Evolutionary conservation across 768 basidiomycete species (phyloP).

Genomic region (Termitomyces sp.): DNA sequence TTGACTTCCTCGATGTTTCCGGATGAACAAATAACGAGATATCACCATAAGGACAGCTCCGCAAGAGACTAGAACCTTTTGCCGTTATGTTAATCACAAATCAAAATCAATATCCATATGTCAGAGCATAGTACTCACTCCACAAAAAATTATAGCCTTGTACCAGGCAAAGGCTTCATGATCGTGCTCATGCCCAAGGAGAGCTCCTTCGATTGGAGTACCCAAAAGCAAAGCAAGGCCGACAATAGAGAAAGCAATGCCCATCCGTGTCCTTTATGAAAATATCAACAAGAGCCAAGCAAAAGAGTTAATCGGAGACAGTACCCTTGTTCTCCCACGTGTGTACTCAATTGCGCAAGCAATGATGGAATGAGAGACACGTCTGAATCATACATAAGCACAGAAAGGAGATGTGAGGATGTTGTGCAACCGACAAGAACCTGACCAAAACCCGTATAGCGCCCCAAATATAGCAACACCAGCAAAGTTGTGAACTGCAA

Average conservation of each 20-base stretch:
- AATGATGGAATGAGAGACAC: slow-evolving; percentile 34
- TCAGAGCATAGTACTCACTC: slow-evolving; percentile 20
- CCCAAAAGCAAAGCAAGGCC: slow-evolving; percentile 40
- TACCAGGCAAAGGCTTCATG: slow-evolving; percentile 26
- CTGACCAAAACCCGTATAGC: slow-evolving; percentile 51
- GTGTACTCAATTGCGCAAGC: slow-evolving; percentile 28
- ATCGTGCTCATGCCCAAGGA: slow-evolving; percentile 27
- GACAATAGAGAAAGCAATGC: slow-evolving; percentile 40
- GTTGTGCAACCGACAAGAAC: slow-evolving; percentile 35
- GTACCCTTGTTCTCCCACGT: slow-evolving; percentile 32
- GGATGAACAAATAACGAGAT: slow-evolving; percentile 15
- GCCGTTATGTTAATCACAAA: not conserved
- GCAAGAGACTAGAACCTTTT: slow-evolving; percentile 13
- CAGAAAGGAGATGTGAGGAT: not conserved
- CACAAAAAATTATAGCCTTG: slow-evolving; percentile 35
- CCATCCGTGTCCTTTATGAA: slow-evolving; percentile 36
- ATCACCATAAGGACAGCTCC: slow-evolving; percentile 13
- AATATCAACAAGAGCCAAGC: not conserved
- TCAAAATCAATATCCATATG: not conserved
- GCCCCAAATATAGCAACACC: slow-evolving; percentile 37
- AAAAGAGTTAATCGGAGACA: not conserved
- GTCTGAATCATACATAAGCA: slow-evolving; percentile 19
- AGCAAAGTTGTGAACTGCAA: slow-evolving; percentile 29
- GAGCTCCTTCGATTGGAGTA: slow-evolving; percentile 43
- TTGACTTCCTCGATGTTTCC: slow-evolving; percentile 3